Evolutionary conservation across 805 yeast species (phyloP), one percentile per base, ranked within the genome.

Genomic region (Myxozyma vanderwaltii): DNA sequence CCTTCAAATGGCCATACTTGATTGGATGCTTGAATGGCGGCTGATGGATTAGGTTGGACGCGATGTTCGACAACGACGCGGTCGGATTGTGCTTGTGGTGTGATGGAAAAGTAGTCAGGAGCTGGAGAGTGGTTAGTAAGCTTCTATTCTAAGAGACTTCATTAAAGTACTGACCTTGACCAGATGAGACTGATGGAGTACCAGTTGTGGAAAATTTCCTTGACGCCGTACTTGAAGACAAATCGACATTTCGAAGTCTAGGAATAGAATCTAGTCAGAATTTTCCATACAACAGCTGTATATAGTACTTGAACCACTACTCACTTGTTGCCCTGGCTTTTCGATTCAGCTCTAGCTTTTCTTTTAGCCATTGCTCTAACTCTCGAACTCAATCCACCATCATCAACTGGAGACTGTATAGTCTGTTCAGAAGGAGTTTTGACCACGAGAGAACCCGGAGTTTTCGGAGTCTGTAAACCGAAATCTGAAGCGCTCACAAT

Each of bases 1-100:
- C 97, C 96, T 77, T 91, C 97, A 67, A 91, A 89, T 54, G 90
- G 96, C 97, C 98, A 94, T 0, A 89, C 86, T 40, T 86, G 77
- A 17, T 33, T 43, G 15, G 68, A 49, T n/a, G 47, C 61, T 21
- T 58, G 59, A 10, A 67, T 47, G 5, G 64, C 17, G 88, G 74
- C 8, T 86, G 79, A 17, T 89, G 89, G 5, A 84, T 77, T 63
- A 82, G 88, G 4, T 10, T 86, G 79, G 3, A 73, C 71, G 67
- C 82, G 84, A 36, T 90, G 85, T 71, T 94, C 97, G 33, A 94
- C 84, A 62, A 92, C 94, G 24, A 94, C 78, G 71, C 89, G 89
- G 29, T 85, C 86, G 53, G 65, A 59, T 54, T 91, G 90, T 33
- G 86, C 82, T 69, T 89, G 96, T 8, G 88, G 80, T 1, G 96